Conservation (phyloP, 2,329 filamentous ascomycete species). For the Colletotrichum orchidophilum region DNA sequence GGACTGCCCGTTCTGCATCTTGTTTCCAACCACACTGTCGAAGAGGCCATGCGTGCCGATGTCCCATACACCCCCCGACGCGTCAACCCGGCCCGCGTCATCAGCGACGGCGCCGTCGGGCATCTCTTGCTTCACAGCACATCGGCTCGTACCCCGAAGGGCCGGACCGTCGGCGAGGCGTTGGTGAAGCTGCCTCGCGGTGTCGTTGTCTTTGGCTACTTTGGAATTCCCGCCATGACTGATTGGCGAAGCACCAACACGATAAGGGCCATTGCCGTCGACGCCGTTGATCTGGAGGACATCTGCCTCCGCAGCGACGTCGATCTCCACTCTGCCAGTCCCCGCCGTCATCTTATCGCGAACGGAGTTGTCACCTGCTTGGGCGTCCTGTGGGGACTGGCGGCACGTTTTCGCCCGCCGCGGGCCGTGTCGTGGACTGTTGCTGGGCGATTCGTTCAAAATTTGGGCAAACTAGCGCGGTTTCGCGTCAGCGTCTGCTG, state of each 20-base stretch:
- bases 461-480: neutral
- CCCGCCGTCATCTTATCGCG: neutral
- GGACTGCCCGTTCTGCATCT: neutral
- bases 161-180: neutral
- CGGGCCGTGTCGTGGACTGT: neutral
- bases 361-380: neutral
- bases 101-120: neutral
- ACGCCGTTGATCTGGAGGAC: too few relatives aligned
- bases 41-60: neutral
- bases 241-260: neutral
- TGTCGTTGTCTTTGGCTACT: neutral
- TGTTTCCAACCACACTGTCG: neutral
- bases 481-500: neutral
- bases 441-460: neutral
- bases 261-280: neutral
- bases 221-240: neutral
- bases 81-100: neutral
- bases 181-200: neutral
- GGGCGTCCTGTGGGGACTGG: neutral
- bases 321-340: neutral
- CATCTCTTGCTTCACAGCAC: neutral
- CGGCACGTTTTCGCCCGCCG: neutral
- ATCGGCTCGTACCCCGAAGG: neutral
- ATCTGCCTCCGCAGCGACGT: neutral
- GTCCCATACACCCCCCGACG: neutral